These are phyloP conservation scores for Diaporthe humulicola DNA, from an alignment of 2,329 filamentous ascomycete species.

Conservation along the genomic window DNA sequence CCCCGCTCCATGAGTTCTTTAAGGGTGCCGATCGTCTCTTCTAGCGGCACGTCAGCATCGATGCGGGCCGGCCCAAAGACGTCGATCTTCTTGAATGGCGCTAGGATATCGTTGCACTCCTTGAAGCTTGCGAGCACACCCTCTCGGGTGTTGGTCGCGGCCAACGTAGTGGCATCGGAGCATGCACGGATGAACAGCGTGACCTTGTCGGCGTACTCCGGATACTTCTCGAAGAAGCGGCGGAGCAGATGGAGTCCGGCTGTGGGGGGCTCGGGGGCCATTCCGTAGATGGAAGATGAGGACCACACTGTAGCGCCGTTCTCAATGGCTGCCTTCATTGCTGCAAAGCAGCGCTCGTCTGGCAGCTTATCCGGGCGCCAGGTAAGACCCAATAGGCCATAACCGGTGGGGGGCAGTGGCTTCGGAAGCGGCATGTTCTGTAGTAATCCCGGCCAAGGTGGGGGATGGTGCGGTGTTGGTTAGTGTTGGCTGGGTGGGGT, in stretches of 20 bases:
- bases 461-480: too few relatives aligned
- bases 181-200: neutral
- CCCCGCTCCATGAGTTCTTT: neutral
- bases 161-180: neutral
- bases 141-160: neutral
- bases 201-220: neutral
- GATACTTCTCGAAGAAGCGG: neutral
- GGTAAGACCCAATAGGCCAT: too few relatives aligned
- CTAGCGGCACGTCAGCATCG: neutral
- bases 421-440: too few relatives aligned
- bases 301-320: neutral
- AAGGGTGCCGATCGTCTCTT: neutral
- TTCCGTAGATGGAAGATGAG: neutral
- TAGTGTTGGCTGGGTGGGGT: too few relatives aligned
- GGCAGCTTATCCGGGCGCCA: too few relatives aligned
- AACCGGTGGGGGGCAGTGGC: too few relatives aligned
- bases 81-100: neutral
- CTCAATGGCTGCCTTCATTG: conserved; percentile 3
- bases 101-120: neutral
- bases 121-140: neutral
- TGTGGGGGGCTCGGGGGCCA: neutral
- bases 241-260: neutral
- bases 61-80: neutral
- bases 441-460: too few relatives aligned
- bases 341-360: too few relatives aligned